Base-by-base conservation (phyloP, 441 rosid species). In the Gossypium lobatum region DNA sequence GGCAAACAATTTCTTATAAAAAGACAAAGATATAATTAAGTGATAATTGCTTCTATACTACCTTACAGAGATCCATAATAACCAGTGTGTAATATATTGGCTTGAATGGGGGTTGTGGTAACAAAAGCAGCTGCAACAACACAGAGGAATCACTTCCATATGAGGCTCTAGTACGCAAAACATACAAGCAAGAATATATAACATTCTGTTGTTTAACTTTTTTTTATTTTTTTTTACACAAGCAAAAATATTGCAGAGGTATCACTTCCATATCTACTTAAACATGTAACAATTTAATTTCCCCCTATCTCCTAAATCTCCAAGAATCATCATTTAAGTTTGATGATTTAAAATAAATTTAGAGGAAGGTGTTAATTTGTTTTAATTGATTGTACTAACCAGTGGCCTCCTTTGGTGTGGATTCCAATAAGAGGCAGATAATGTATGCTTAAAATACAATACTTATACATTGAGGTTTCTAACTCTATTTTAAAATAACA, bases 11-110 rank as follows among this genome's bases (percentile, higher is more conserved):
- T 9, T 31, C 60, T 75, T 65, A 17, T 14, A 28, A 42, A 52
- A 50, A 54, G 16, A 20, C 62, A 45, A 16, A 45, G 16, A n/a
- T 46, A 39, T 42, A 50, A 50, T 48, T 4, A 26, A 28, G 61
- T 16, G 65, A 16, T 16, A 73, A 66, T 42, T 64, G 71, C 76
- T 63, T 52, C 66, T 21, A 70, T 16, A 20, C 57, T 86, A 96
- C 99, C 99, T 96, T 96, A 81, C 99, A 96, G 54, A 96, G 96
- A 83, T 96, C 99, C 90, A 96, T 92, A 70, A 96, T 92, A 76
- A 96, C 97, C 77, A 87, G 89, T 0, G 97, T 91, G 79, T 96
- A 96, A 80, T 96, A 92, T 45, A 93, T 86, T 64, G 98, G 91
- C 87, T 87, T 96, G 87, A 96, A 96, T 31, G 99, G 97, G 50